phyloP scores from a whole-genome alignment of 164 flowering plant genomes.

The Aristolochia fimbriata region DNA sequence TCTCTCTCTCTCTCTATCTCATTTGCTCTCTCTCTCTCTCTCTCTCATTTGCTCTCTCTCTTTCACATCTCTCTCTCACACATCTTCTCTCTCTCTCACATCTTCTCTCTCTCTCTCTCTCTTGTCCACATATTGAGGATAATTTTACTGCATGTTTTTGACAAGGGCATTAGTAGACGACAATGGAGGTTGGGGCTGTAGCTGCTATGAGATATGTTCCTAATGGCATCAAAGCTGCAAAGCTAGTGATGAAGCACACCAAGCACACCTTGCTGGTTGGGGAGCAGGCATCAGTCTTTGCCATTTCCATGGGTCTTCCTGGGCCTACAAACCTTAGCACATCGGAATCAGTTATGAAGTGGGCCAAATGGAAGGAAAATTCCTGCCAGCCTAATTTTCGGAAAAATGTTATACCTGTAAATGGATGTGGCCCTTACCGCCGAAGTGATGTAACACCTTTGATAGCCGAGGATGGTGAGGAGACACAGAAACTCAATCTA shows the following conservation, averaged over 20 bases:
- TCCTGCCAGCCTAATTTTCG: conserved; percentile 87
- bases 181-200: conserved; percentile 99
- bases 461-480: conserved; percentile 7
- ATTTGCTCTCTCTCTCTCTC: no score
- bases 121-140: neutral
- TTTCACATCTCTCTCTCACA: no score
- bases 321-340: conserved; percentile 95
- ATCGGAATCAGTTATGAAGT: conserved; percentile 56
- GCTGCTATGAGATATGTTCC: conserved; percentile 88
- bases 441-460: conserved; percentile 16
- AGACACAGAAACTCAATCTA: conserved; percentile 23
- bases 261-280: conserved; percentile 89
- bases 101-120: conserved; percentile 12
- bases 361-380: conserved; percentile 74
- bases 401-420: conserved; percentile 52
- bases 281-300: conserved; percentile 78
- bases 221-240: conserved; percentile 90
- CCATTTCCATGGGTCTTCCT: conserved; percentile 91
- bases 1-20: no score
- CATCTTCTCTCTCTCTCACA: conserved; percentile 5
- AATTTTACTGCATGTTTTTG: conserved; percentile 12
- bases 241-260: conserved; percentile 76
- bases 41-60: no score
- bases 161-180: conserved; percentile 54
- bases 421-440: conserved; percentile 81